Evolutionary conservation across 2,329 filamentous ascomycete genomes (phyloP).

Genomic region (Periconia digitata): DNA sequence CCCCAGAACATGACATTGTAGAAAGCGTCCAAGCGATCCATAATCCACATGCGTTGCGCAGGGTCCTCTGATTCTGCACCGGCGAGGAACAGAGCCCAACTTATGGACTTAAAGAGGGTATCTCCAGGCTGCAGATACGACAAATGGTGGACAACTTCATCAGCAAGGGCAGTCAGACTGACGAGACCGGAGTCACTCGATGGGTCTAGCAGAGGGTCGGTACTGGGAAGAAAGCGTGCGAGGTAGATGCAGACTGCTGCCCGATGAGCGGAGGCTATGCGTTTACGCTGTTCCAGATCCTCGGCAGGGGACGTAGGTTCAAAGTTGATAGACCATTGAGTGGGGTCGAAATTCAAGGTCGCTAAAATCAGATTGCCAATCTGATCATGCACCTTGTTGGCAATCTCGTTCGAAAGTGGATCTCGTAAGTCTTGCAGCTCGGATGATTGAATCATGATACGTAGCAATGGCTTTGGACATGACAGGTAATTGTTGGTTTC

Average conservation of each 20-base stretch:
- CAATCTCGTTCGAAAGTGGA: conserved; percentile 9
- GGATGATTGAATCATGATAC: conserved; percentile 41
- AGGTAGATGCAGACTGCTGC: conserved; percentile 46
- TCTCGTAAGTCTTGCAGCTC: conserved; percentile 32
- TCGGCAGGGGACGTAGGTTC: conserved; percentile 36
- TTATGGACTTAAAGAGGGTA: conserved; percentile 60
- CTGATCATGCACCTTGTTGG: conserved; percentile 24
- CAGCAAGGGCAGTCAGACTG: conserved; percentile 44
- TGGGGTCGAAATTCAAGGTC: conserved; percentile 34
- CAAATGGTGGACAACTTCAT: conserved; percentile 56
- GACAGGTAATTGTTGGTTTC: conserved; percentile 46
- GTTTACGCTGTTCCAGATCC: conserved; percentile 36
- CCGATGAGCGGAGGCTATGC: conserved; percentile 42
- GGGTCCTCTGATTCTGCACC: conserved; percentile 57
- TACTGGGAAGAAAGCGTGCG: conserved; percentile 34
- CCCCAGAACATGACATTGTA: conserved; percentile 43
- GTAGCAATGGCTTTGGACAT: conserved; percentile 37
- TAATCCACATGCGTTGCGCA: conserved; percentile 54
- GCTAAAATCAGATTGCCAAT: conserved; percentile 25
- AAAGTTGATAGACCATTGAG: conserved; percentile 34
- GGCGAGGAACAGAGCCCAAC: conserved; percentile 62
- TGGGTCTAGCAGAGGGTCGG: conserved; percentile 43
- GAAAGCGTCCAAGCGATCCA: conserved; percentile 46
- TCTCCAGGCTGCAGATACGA: conserved; percentile 52
- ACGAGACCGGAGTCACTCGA: conserved; percentile 39